Evolutionary conservation across 345 rosid species (phyloP).

Genomic region (Mangifera indica): DNA sequence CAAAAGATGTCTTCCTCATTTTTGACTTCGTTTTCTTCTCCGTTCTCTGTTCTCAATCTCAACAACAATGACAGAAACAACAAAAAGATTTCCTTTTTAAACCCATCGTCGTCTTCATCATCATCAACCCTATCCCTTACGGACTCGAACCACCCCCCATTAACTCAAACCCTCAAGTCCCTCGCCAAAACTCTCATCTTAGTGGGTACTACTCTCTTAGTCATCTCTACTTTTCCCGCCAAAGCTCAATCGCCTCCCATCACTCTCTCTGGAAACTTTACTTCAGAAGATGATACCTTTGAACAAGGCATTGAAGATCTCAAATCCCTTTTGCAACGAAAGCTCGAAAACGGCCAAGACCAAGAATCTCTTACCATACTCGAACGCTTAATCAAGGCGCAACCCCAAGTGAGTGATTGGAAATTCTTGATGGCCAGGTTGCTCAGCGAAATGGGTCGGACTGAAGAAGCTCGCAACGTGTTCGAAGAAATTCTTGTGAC

Average conservation of each 20-base stretch:
- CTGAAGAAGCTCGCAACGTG: slow-evolving; percentile 60
- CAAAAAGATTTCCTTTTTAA: neutral
- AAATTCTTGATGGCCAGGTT: slow-evolving; percentile 74
- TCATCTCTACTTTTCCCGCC: neutral
- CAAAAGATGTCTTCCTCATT: neutral
- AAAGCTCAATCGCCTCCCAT: neutral
- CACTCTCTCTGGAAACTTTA: neutral
- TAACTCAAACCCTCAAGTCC: neutral
- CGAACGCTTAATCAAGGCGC: slow-evolving; percentile 45
- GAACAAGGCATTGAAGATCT: neutral
- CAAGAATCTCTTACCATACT: slow-evolving; percentile 53
- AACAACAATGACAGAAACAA: neutral
- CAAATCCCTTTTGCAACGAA: neutral
- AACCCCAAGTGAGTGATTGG: slow-evolving; percentile 68
- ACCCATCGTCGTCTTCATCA: neutral
- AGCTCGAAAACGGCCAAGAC: too few species aligned
- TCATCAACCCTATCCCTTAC: neutral
- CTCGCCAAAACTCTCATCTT: neutral
- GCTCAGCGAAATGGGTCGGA: slow-evolving; percentile 53
- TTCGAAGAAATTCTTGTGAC: slow-evolving; percentile 75
- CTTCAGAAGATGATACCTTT: neutral
- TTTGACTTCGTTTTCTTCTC: neutral
- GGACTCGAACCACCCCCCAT: neutral
- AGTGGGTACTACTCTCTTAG: neutral
- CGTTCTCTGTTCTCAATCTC: neutral